Evolutionary conservation across 768 basidiomycete species (phyloP).

Genomic region (Lactarius psammicola): DNA sequence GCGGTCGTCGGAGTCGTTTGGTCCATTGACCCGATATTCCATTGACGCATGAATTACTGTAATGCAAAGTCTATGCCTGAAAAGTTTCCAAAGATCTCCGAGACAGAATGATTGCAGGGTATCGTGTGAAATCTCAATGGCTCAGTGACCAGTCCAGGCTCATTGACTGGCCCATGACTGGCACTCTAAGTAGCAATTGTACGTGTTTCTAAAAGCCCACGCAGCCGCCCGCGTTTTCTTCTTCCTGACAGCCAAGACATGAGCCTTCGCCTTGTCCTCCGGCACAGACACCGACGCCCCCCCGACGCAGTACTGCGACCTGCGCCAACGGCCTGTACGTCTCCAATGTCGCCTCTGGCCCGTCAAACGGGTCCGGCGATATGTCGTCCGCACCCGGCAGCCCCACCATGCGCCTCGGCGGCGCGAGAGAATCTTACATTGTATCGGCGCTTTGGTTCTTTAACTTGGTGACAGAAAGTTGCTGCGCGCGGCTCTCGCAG

Average conservation of each 20-base stretch:
- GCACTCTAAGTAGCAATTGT: too few species aligned
- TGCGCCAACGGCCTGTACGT: conserved; percentile 50
- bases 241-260: conserved; percentile 58
- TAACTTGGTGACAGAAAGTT: conserved; percentile 16
- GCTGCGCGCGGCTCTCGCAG: conserved; percentile 57
- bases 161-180: too few species aligned
- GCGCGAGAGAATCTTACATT: conserved; percentile 34
- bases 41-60: too few species aligned
- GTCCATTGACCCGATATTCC: too few species aligned
- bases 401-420: conserved; percentile 39
- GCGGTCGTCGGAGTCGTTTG: too few species aligned
- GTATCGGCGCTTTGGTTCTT: neutral
- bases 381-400: conserved; percentile 42
- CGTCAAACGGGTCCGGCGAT: conserved; percentile 67
- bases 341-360: conserved; percentile 59
- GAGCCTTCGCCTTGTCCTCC: conserved; percentile 41
- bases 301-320: conserved; percentile 14
- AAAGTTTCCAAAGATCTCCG: too few species aligned
- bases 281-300: conserved; percentile 23
- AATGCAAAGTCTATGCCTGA: too few species aligned
- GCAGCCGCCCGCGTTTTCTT: conserved; percentile 39
- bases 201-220: neutral
- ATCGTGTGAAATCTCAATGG: too few species aligned
- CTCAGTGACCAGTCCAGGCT: too few species aligned
- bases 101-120: too few species aligned